Evolutionary conservation across 2,329 filamentous ascomycete genomes (phyloP).

Genomic region (Calonectria multiphialidica): DNA sequence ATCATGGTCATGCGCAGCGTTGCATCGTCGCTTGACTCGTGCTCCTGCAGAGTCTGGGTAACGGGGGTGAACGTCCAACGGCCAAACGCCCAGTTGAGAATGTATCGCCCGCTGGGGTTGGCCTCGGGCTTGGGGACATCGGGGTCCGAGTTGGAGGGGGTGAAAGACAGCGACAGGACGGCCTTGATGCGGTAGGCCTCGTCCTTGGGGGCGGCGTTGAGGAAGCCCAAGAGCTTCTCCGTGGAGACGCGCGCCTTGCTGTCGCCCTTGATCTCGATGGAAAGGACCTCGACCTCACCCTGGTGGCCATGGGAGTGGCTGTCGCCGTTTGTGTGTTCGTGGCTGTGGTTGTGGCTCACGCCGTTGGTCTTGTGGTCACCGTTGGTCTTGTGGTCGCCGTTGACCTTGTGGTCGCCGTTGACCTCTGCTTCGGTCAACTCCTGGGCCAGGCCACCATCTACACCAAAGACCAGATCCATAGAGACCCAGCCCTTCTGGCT

Average conservation of each 20-base stretch:
- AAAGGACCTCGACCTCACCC: slow-evolving; percentile 92
- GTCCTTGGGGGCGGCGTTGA: slow-evolving; percentile 85
- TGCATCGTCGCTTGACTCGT: slow-evolving; percentile 66
- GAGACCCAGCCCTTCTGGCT: slow-evolving; percentile 84
- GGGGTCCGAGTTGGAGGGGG: slow-evolving; percentile 64
- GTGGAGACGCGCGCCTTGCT: slow-evolving; percentile 61
- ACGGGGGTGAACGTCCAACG: slow-evolving; percentile 88
- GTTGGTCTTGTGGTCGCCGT: slow-evolving; percentile 50
- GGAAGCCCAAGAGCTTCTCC: slow-evolving; percentile 73
- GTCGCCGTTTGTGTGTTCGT: slow-evolving; percentile 56
- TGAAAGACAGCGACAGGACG: slow-evolving; percentile 61
- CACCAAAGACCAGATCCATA: slow-evolving; percentile 84
- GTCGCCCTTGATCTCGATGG: slow-evolving; percentile 73
- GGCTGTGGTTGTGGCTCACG: slow-evolving; percentile 47
- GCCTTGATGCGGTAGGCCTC: slow-evolving; percentile 97
- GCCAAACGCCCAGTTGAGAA: slow-evolving; percentile 98
- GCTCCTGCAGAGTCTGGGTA: slow-evolving; percentile 56
- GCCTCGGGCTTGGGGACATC: slow-evolving; percentile 52
- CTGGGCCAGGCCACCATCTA: slow-evolving; percentile 83
- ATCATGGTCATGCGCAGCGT: slow-evolving; percentile 81
- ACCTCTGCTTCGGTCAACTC: slow-evolving; percentile 58
- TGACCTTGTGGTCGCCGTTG: slow-evolving; percentile 40
- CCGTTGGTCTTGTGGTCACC: slow-evolving; percentile 45
- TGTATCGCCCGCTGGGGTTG: slow-evolving; percentile 70
- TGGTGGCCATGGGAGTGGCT: slow-evolving; percentile 69